Base-by-base conservation (phyloP, 1,139 yeast genomes). In the Zhuliangozyma parablackwelliae region DNA sequence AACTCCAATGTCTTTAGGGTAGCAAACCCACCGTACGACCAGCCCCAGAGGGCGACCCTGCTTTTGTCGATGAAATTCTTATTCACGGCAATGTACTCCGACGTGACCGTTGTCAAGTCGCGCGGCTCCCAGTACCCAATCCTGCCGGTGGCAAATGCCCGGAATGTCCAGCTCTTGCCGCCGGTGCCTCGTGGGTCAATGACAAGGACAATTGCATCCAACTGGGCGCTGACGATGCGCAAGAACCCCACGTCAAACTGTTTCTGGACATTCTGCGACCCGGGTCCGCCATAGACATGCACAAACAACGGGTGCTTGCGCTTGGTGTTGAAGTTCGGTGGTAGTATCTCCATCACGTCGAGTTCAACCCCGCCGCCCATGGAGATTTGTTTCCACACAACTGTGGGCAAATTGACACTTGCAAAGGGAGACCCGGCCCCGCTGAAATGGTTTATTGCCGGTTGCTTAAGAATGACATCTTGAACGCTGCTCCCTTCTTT, bases 181-280 rank as follows among this genome's bases (percentile, higher is more conserved):
- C 90, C 96, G 0, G 98, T 90, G 2, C 98, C 98, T 50, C 98
- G 71, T 7, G 98, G 98, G 50, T 92, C 99, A 28, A 92, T 82
- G 26, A 82, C 75, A 29, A 92, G 72, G 0, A 90, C 88, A 26
- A 92, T 74, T 0, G 88, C 82, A 50, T 85, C 82, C 37, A 85
- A 61, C 3, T 75, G 65, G 1, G 95, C 79, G 10, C 87, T 75
- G 1, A 82, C 74, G 8, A 82, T 71, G 32, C 83, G 83, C 51
- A 84, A 85, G 56, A 87, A 87, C 28, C 78, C 84, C 31, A 82
- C 60, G 2, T 58, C 54, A 47, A 73, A 82, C 29, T 65, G 53
- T 38, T 82, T 74, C 32, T 65, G 72, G 5, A 83, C 83, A 26
- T 77, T 73, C 54, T 84, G 92, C 1, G 96, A 83, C 0, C 95